phyloP scores from a whole-genome alignment of 2,329 filamentous ascomycete genomes.

The Penicillium sp. region DNA sequence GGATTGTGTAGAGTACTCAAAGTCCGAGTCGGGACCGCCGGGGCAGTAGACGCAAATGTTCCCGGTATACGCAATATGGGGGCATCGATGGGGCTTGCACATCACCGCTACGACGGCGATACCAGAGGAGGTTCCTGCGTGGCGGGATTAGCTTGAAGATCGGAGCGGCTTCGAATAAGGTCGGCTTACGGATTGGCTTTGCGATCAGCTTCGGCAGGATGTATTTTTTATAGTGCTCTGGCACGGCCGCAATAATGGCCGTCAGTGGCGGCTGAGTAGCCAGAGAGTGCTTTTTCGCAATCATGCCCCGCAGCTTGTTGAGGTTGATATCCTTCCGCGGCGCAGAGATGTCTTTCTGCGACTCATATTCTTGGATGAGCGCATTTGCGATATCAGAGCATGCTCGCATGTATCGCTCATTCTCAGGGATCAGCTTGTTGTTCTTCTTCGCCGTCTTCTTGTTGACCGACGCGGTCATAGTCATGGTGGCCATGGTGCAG shows the following conservation, averaged over 20 bases:
- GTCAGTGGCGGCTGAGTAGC: slow-evolving; percentile 87
- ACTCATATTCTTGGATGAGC: slow-evolving; percentile 91
- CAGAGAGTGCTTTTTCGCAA: slow-evolving; percentile 90
- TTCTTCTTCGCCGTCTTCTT: slow-evolving; percentile 64
- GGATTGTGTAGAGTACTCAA: slow-evolving; percentile 98
- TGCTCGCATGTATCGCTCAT: slow-evolving; percentile 88
- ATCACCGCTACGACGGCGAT: slow-evolving; percentile 99
- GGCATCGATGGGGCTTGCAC: slow-evolving; percentile 98
- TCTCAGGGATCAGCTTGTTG: slow-evolving; percentile 81
- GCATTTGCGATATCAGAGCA: slow-evolving; percentile 95
- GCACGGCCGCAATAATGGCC: slow-evolving; percentile 95
- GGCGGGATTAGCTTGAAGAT: slow-evolving; percentile 16
- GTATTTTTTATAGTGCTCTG: slow-evolving; percentile 99
- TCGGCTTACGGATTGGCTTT: slow-evolving; percentile 79
- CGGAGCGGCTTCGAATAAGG: neutral
- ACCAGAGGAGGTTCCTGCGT: slow-evolving; percentile 82
- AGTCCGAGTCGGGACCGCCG: slow-evolving; percentile 95
- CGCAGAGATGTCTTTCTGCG: slow-evolving; percentile 70
- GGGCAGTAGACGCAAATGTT: slow-evolving; percentile 99
- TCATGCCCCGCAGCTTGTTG: slow-evolving; percentile 80
- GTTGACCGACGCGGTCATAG: slow-evolving; percentile 59
- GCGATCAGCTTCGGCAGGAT: slow-evolving; percentile 95
- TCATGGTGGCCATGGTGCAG: slow-evolving; percentile 61
- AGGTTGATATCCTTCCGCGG: slow-evolving; percentile 87
- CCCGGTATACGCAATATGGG: slow-evolving; percentile 96